phyloP scores from a whole-genome alignment of 164 flowering plant genomes.

The Echeveria elegans region DNA sequence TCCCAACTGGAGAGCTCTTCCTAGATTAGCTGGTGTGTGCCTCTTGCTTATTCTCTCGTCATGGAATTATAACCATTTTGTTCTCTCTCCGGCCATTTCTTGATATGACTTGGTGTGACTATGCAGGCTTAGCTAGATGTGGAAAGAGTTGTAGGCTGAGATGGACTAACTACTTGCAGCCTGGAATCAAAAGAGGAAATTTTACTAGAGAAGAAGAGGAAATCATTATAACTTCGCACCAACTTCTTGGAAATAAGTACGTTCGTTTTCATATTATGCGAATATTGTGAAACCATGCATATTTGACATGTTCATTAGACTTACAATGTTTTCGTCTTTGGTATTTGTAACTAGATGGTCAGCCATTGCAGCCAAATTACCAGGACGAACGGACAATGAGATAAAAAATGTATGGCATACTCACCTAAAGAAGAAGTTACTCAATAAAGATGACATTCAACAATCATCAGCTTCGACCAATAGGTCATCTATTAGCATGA shows the following conservation, averaged over 20 bases:
- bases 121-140: constrained; percentile 1
- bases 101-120: neutral
- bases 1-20: constrained; percentile 4
- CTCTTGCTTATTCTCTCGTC: neutral
- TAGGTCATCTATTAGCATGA: neutral
- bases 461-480: neutral
- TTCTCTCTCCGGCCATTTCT: neutral
- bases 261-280: neutral
- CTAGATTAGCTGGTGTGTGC: constrained; percentile 3
- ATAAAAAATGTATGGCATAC: constrained; percentile 11
- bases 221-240: constrained; percentile 1
- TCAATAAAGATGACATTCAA: neutral
- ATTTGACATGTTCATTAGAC: neutral
- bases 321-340: neutral
- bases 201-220: constrained; percentile 6
- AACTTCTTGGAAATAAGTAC: constrained; percentile 5
- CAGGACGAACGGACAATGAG: constrained; percentile 9
- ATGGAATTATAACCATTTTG: neutral
- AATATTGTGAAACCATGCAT: neutral
- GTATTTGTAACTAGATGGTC: constrained; percentile 5
- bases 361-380: constrained; percentile 10
- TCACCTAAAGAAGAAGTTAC: constrained; percentile 6
- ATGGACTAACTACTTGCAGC: constrained; percentile 7
- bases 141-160: constrained; percentile 6
- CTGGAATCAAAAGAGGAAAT: constrained; percentile 5